phyloP scores from a whole-genome alignment of 768 basidiomycete species.

The Scleroderma citrinum region DNA sequence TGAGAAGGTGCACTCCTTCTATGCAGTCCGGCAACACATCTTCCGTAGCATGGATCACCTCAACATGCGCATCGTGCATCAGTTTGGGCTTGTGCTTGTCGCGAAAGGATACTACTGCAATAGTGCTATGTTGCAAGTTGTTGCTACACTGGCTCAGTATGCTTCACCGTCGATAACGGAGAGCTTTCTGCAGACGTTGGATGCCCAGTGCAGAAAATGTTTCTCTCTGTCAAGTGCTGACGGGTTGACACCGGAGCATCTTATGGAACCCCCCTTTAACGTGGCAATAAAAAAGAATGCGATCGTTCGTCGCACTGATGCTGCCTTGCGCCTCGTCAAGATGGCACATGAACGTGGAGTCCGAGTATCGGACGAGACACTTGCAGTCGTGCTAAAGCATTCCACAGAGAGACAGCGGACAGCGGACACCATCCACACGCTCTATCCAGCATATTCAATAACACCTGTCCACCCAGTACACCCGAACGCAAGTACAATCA shows the following conservation, averaged over 20 bases:
- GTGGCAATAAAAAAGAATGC: constrained; percentile 39
- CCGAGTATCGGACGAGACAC: constrained; percentile 32
- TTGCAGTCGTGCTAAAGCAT: constrained; percentile 27
- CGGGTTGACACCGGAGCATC: constrained; percentile 2
- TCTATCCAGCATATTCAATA: constrained; percentile 12
- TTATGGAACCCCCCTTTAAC: constrained; percentile 24
- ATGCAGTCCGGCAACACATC: constrained; percentile 27
- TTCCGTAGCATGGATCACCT: constrained; percentile 24
- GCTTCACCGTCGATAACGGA: constrained; percentile 28
- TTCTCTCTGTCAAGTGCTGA: constrained; percentile 1
- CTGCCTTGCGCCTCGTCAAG: constrained; percentile 44
- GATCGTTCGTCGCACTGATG: constrained; percentile 30
- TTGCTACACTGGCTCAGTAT: constrained; percentile 41
- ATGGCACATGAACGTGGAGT: constrained; percentile 23
- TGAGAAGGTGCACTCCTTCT: constrained; percentile 14
- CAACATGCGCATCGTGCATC: constrained; percentile 33
- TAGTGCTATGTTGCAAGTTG: constrained; percentile 15
- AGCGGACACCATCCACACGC: constrained; percentile 5
- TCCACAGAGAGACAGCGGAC: constrained; percentile 7
- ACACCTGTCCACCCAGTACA: neutral
- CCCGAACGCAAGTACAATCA: neutral
- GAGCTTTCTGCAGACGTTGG: constrained; percentile 34
- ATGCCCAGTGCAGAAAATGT: constrained; percentile 10
- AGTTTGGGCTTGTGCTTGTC: constrained; percentile 39
- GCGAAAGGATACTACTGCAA: constrained; percentile 38